These are phyloP conservation scores for Kurtzmaniella quercitrusa DNA, from an alignment of 1,139 yeast species.

Conservation along the genomic window DNA sequence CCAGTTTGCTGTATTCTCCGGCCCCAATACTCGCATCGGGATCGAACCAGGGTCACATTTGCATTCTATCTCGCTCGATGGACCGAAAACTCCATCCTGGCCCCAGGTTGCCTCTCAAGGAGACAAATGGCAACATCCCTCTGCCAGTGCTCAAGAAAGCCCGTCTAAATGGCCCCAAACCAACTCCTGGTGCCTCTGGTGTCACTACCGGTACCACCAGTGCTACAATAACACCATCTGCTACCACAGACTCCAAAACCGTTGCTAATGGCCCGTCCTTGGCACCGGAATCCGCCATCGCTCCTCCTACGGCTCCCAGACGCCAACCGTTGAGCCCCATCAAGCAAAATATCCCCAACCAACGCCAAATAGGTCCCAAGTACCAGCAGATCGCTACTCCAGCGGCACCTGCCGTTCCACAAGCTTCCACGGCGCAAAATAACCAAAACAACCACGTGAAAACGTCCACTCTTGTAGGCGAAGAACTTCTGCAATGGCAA, in stretches of 20 bases:
- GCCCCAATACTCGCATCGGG: neutral
- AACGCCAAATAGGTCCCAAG: neutral
- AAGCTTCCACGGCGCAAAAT: neutral
- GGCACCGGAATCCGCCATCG: neutral
- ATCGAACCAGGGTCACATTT: neutral
- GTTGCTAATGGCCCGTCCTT: neutral
- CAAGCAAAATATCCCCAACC: neutral
- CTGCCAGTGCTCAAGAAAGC: constrained; percentile 34
- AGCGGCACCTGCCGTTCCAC: neutral
- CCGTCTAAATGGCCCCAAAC: constrained; percentile 13
- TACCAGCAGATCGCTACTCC: neutral
- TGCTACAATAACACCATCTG: neutral
- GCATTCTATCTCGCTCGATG: neutral
- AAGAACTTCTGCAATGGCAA: constrained; percentile 71
- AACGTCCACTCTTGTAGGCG: constrained; percentile 34
- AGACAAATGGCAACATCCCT: constrained; percentile 40
- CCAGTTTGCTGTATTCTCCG: neutral
- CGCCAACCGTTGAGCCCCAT: neutral
- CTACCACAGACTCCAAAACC: neutral
- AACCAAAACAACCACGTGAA: constrained; percentile 8
- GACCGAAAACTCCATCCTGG: neutral
- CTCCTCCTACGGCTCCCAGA: neutral
- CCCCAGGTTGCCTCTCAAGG: constrained; percentile 39
- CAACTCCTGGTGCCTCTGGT: constrained; percentile 2
- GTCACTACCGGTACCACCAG: constrained; percentile 4